Conservation (phyloP, 257 asterid genomes). For the Echium plantagineum region DNA sequence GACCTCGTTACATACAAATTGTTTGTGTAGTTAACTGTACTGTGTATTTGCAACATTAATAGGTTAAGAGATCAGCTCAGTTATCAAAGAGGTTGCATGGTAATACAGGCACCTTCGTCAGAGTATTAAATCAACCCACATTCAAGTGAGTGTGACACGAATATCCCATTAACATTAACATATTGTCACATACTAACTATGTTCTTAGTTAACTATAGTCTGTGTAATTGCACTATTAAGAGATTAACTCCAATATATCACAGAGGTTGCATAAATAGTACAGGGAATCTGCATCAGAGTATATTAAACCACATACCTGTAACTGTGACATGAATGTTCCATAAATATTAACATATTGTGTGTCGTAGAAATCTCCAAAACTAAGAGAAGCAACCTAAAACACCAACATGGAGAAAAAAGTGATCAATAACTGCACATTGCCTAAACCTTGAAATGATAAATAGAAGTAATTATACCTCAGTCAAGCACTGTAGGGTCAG, state of each 20-base stretch:
- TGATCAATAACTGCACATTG: not conserved
- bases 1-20: not conserved
- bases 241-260: not conserved
- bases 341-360: conserved; percentile 74
- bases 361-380: conserved; percentile 76
- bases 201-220: too few relatives aligned
- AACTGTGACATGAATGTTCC: conserved; percentile 64
- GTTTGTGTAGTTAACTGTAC: too few relatives aligned
- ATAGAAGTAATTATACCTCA: conserved; percentile 40
- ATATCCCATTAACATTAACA: conserved; percentile 46
- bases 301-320: conserved; percentile 42
- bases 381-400: conserved; percentile 80
- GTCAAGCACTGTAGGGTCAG: conserved; percentile 89
- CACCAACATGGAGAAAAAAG: conserved; percentile 4
- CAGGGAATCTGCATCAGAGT: not conserved
- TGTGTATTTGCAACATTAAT: not conserved
- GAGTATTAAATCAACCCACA: not conserved
- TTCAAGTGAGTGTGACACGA: conserved; percentile 79
- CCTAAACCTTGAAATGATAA: too few relatives aligned
- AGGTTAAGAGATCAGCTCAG: too few relatives aligned
- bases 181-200: conserved; percentile 27
- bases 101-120: too few relatives aligned
- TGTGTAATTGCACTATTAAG: too few relatives aligned
- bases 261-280: not conserved
- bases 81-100: too few relatives aligned